Conservation (phyloP, 2,329 filamentous ascomycete species). For the Colletotrichum orchidophilum region DNA sequence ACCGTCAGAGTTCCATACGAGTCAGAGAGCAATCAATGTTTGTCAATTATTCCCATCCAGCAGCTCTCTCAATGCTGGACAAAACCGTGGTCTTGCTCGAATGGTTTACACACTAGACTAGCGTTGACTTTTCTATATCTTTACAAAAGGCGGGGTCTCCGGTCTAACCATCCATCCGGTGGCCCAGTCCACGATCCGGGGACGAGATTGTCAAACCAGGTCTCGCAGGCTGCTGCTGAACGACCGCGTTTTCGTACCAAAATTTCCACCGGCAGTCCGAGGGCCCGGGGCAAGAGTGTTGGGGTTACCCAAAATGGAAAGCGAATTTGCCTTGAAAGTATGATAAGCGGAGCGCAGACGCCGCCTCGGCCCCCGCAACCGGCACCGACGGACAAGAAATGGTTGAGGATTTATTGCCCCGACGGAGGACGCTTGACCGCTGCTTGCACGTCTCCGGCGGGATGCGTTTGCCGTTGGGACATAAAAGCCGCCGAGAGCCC, state of each 20-base stretch:
- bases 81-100: background rate
- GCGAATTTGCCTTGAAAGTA: background rate
- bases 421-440: no score
- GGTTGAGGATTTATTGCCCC: background rate
- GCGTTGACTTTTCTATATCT: background rate
- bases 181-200: background rate
- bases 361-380: background rate
- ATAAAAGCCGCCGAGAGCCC: background rate
- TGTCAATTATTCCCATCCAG: no score
- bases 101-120: background rate
- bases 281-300: background rate
- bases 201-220: background rate
- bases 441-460: background rate
- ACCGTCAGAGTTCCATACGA: background rate
- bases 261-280: background rate
- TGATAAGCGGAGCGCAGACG: background rate
- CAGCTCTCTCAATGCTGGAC: no score
- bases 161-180: background rate
- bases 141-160: background rate
- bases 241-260: background rate
- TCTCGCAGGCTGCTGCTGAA: no score
- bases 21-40: background rate
- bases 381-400: background rate
- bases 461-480: background rate
- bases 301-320: background rate